Evolutionary conservation across 768 basidiomycete species (phyloP).

Genomic region (Agrocybe pediades): DNA sequence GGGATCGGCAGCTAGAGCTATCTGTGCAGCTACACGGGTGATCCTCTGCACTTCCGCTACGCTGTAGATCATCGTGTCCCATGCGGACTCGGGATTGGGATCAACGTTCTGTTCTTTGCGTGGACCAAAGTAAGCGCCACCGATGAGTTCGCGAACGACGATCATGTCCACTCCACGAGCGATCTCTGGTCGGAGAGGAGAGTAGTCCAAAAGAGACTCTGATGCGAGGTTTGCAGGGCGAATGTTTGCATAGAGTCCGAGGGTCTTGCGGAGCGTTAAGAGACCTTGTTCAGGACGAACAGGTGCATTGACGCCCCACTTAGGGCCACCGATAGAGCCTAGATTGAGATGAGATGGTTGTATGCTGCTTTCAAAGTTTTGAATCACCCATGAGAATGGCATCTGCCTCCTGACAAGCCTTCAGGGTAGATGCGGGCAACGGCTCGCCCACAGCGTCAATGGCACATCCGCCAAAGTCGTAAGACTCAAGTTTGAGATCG

Average conservation of each 20-base stretch:
- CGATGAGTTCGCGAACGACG: slow-evolving; percentile 94
- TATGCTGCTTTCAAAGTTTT: background rate
- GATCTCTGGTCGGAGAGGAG: slow-evolving; percentile 85
- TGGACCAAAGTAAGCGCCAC: slow-evolving; percentile 93
- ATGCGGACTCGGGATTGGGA: slow-evolving; percentile 70
- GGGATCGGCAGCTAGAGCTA: slow-evolving; percentile 81
- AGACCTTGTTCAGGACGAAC: slow-evolving; percentile 94
- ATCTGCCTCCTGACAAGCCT: slow-evolving; percentile 91
- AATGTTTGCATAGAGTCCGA: slow-evolving; percentile 97
- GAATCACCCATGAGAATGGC: slow-evolving; percentile 90
- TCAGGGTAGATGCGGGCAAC: slow-evolving; percentile 79
- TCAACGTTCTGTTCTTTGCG: slow-evolving; percentile 83
- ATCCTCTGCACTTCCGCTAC: slow-evolving; percentile 91
- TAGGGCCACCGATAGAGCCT: slow-evolving; percentile 99
- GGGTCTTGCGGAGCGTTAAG: slow-evolving; percentile 83
- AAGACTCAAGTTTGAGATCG: slow-evolving; percentile 70
- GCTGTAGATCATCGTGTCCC: slow-evolving; percentile 94
- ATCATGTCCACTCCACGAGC: slow-evolving; percentile 89
- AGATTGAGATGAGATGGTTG: background rate
- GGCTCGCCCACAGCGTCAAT: slow-evolving; percentile 90
- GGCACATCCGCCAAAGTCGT: slow-evolving; percentile 90
- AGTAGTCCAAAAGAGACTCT: slow-evolving; percentile 82
- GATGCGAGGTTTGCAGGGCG: slow-evolving; percentile 95
- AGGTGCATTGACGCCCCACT: slow-evolving; percentile 91
- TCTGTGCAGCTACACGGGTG: slow-evolving; percentile 92